Conservation (phyloP, 176 grass and related monocot species). For the Raddia guianensis region DNA sequence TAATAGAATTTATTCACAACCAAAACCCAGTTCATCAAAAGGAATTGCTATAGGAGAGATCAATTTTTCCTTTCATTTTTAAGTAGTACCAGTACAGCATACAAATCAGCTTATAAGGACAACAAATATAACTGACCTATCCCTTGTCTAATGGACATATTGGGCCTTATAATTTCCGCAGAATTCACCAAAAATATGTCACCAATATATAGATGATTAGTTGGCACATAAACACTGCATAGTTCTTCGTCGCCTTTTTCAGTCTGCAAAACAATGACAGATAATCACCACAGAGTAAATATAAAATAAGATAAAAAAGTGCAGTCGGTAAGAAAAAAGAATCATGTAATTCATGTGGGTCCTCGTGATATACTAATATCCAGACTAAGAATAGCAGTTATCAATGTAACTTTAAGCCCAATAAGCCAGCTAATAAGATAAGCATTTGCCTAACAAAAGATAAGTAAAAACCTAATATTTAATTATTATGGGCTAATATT, state of each 20-base stretch:
- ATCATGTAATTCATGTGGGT: not conserved
- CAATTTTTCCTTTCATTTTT: slow-evolving; percentile 10
- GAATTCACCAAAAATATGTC: slow-evolving; percentile 97
- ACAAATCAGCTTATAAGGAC: not conserved
- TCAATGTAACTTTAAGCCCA: not conserved
- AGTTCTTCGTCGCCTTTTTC: slow-evolving; percentile 97
- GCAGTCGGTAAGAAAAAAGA: not conserved
- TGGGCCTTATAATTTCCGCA: slow-evolving; percentile 90
- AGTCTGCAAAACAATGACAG: slow-evolving; percentile 62
- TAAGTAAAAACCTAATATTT: not conserved
- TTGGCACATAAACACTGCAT: slow-evolving; percentile 96
- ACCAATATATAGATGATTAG: slow-evolving; percentile 97
- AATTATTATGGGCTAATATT: not conserved
- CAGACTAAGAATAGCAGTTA: not conserved
- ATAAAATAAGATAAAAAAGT: not conserved
- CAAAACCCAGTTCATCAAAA: not conserved
- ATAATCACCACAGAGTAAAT: slow-evolving; percentile 39
- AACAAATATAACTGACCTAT: slow-evolving; percentile 66
- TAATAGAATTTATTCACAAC: slow-evolving; percentile 12
- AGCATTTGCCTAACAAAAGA: not conserved
- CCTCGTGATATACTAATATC: not conserved
- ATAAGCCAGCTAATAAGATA: not conserved
- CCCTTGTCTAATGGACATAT: slow-evolving; percentile 91
- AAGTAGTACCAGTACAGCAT: not conserved
- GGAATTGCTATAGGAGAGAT: not conserved